A percentile compares a stretch with the other conserved stretches of the same genome.
phyloP scores from a whole-genome alignment of 2,329 filamentous ascomycete species.

The Tolypocladium sp. region DNA sequence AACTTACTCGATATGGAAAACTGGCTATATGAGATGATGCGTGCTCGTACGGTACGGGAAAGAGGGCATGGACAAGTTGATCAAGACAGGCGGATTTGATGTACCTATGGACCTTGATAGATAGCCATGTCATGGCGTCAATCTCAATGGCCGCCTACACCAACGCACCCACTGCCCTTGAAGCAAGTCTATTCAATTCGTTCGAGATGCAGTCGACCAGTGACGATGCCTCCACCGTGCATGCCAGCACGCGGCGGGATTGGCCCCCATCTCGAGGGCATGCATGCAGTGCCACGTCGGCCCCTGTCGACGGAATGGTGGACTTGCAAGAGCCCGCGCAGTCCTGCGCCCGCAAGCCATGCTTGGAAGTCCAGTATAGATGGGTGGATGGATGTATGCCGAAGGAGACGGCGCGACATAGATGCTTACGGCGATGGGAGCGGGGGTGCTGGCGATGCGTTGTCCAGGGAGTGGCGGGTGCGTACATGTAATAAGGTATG shows the following conservation, averaged over 20 bases:
- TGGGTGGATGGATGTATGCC: background rate
- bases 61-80: background rate
- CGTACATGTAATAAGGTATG: too few species aligned
- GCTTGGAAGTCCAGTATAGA: background rate
- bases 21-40: background rate
- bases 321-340: background rate
- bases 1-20: background rate
- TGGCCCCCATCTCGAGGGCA: background rate
- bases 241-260: background rate
- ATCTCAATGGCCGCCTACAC: background rate
- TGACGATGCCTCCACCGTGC: background rate
- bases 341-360: background rate
- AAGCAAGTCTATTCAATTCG: background rate
- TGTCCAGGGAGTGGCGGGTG: background rate
- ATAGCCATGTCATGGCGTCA: background rate
- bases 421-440: background rate
- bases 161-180: background rate
- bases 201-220: background rate
- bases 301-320: background rate
- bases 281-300: slow-evolving; percentile 8
- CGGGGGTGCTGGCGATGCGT: background rate
- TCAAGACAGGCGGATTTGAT: background rate
- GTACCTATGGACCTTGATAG: background rate
- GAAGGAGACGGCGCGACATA: background rate
- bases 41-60: background rate